Conservation (phyloP, 768 basidiomycete species). For the Mycena venus region DNA sequence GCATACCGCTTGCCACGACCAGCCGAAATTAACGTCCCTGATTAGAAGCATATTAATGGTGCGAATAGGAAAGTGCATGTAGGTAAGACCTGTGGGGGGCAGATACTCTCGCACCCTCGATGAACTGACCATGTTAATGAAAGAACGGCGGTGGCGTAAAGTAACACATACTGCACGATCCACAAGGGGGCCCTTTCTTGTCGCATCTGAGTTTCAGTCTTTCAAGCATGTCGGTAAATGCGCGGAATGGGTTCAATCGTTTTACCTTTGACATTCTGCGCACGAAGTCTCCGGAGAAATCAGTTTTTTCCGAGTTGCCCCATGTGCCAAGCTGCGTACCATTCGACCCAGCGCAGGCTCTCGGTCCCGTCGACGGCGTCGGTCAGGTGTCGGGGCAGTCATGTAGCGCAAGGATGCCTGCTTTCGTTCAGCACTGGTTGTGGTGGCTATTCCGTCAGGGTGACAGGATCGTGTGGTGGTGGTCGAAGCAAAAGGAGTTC, state of each 20-base stretch:
- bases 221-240: background rate
- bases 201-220: constrained; percentile 57
- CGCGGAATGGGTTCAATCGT: background rate
- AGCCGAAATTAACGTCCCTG: constrained; percentile 48
- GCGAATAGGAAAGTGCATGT: too few species aligned
- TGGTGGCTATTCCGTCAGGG: too few species aligned
- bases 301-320: too few species aligned
- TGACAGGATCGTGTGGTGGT: too few species aligned
- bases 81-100: too few species aligned
- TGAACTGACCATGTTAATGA: constrained; percentile 13
- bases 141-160: background rate
- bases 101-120: constrained; percentile 51
- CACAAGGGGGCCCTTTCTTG: constrained; percentile 43
- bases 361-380: too few species aligned
- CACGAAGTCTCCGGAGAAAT: constrained; percentile 15
- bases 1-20: constrained; percentile 46
- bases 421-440: too few species aligned
- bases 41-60: constrained; percentile 34
- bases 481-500: too few species aligned
- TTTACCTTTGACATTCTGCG: constrained; percentile 27
- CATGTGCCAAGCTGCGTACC: too few species aligned
- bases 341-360: too few species aligned
- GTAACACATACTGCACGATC: constrained; percentile 15
- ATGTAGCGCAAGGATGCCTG: too few species aligned
- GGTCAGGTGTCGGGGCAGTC: too few species aligned